Base-by-base conservation (phyloP, 768 basidiomycete genomes). In the Lactarius akahatsu region DNA sequence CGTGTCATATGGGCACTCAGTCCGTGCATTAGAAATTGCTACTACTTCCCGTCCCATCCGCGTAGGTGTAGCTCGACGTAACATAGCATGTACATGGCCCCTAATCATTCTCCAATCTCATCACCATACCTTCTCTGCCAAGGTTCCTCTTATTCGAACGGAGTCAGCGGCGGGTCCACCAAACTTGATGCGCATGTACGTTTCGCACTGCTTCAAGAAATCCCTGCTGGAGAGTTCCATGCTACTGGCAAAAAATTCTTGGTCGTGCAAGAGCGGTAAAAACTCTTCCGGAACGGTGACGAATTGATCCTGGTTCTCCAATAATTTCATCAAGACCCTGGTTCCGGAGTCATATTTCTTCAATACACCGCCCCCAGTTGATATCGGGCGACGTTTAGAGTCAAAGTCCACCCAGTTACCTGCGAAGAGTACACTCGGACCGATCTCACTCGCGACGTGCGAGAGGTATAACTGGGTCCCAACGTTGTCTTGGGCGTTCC, bases 381-480 rank as follows among this genome's bases (percentile, higher is more conserved):
- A 11, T 45, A 7, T 45, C 9, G 40, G 16, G 40, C 5, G 15
- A 41, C 16, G 4, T 41, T 16, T 41, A 16, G 90, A 89, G 54
- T 81, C 80, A 73, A 98, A 97, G 69, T 94, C 96, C 76, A 98
- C 91, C 62, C 87, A 85, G 23, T 89, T 89, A 64, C 90, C 83
- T 45, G 92, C 89, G 76, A 96, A 97, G 47, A 99, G 86, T 68
- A 99, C 98, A 73, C 93, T 97, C n/a, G 96, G 97, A 73, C 91
- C 90, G 71, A 98, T 96, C 77, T 98, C 96, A 11, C 94, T 98
- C 45, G 97, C 94, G 70, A 99, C 83, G 76, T 98, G 98, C 18
- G 83, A 83, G 57, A 98, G 81, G 77, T 99, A 96, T 96, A 98
- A 98, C 80, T 96, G 95, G 79, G 92, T 95, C 43, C 96, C 96